Evolutionary conservation across 2,329 filamentous ascomycete species (phyloP).

Genomic region (Fonsecaea pugnacius): DNA sequence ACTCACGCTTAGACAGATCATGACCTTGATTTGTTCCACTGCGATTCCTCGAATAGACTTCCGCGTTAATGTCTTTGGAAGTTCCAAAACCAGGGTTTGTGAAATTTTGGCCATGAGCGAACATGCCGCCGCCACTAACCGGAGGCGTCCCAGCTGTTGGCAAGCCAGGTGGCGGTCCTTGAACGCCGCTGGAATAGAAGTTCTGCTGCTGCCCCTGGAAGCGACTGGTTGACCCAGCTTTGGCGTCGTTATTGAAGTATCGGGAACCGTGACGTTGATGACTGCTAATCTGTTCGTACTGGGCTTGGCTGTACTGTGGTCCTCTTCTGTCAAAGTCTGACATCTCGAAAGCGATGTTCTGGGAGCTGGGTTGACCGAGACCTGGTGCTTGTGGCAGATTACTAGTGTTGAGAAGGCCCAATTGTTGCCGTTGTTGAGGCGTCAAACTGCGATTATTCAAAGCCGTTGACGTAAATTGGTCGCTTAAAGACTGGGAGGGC

Average conservation of each 20-base stretch:
- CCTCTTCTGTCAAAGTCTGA: constrained; percentile 58
- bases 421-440: constrained; percentile 75
- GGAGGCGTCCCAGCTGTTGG: constrained; percentile 95
- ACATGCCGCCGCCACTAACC: constrained; percentile 77
- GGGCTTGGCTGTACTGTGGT: constrained; percentile 67
- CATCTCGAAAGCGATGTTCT: constrained; percentile 37
- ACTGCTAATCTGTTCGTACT: constrained; percentile 62
- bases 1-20: constrained; percentile 97
- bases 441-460: constrained; percentile 74
- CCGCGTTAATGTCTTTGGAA: constrained; percentile 73
- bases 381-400: constrained; percentile 65
- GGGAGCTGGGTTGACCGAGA: constrained; percentile 49
- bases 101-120: constrained; percentile 85
- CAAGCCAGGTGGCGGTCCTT: constrained; percentile 89
- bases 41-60: constrained; percentile 75
- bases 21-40: constrained; percentile 69
- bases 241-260: constrained; percentile 78
- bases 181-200: constrained; percentile 82
- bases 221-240: constrained; percentile 40
- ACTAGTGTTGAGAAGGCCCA: constrained; percentile 66
- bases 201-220: constrained; percentile 56
- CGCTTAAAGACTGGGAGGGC: constrained; percentile 65
- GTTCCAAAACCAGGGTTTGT: constrained; percentile 65
- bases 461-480: constrained; percentile 60
- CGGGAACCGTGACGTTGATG: constrained; percentile 79